Evolutionary conservation across 2,329 filamentous ascomycete genomes (phyloP), one percentile per base, ranked within the genome.

Genomic region (Aspergillus ruber): DNA sequence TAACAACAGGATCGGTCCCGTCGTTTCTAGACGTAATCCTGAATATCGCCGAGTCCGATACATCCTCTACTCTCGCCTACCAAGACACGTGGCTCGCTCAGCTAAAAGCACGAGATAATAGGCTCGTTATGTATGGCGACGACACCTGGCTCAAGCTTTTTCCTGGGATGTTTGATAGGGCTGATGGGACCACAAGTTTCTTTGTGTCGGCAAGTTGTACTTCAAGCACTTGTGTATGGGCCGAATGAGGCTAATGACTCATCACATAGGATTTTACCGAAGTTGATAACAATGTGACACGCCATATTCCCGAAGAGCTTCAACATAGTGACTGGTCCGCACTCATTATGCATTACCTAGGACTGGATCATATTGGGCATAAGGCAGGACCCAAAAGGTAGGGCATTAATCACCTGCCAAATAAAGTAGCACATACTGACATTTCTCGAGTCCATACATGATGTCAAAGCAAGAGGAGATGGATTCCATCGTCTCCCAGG

Each of bases 71-170:
- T 3, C 79, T 98, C 20, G 84, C 88, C 12, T 80, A 80, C 23
- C 93, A 97, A 69, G 93, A 98, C 65, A 95, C 90, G 27, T 98
- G 94, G 91, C 80, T 98, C 21, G 87, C 90, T 32, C 93, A 98
- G 74, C 83, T 98, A 71, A 91, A 85, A 66, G 82, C 83, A 32
- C 85, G 82, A 59, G 72, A 75, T 20, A 88, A 88, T 17, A 90
- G 88, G 60, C 76, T 97, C 52, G 75, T 96, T 64, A 93, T 98
- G 85, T 96, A 93, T 63, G 93, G 93, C 43, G 93, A 98, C 62
- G 93, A 98, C 66, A 98, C 93, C 17, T 98, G 93, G 94, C 74
- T 98, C 57, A 97, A 96, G 73, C 77, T 98, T 12, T 98, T 98
- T 60, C 93, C 93, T 1, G 82, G 80, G 13, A 89, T 86, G 42